Conservation (phyloP, 2,329 filamentous ascomycete genomes). For the Tolypocladium nubicola region DNA sequence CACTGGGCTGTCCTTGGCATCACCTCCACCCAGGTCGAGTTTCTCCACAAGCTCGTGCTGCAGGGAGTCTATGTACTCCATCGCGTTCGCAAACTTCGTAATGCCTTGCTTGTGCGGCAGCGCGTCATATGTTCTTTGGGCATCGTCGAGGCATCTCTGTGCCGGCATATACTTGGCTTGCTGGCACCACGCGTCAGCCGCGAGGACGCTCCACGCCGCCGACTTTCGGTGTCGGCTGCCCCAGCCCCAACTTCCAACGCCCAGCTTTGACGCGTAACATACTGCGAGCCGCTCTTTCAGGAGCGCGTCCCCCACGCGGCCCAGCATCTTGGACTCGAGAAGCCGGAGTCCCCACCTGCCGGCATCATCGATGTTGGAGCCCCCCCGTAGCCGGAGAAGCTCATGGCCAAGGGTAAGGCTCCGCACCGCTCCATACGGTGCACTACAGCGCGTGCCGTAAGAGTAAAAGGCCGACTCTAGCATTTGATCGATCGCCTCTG, state of each 20-base stretch:
- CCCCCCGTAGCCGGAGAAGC: conserved; percentile 69
- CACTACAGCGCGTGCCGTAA: conserved; percentile 74
- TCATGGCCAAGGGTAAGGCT: conserved; percentile 69
- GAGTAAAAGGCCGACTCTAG: conserved; percentile 88
- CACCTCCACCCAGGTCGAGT: conserved; percentile 26
- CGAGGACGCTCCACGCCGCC: conserved; percentile 77
- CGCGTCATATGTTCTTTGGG: conserved; percentile 42
- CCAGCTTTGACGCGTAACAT: conserved; percentile 68
- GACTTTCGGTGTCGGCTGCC: conserved; percentile 73
- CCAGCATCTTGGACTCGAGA: conserved; percentile 68
- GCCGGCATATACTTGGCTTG: conserved; percentile 70
- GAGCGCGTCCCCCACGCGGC: conserved; percentile 67
- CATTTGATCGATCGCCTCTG: conserved; percentile 76
- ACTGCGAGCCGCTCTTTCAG: conserved; percentile 77
- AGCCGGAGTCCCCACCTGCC: conserved; percentile 74
- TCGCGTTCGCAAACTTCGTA: conserved; percentile 37
- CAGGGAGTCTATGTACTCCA: conserved; percentile 40
- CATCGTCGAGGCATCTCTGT: conserved; percentile 65
- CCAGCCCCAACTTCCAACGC: conserved; percentile 54
- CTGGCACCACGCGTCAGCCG: conserved; percentile 73
- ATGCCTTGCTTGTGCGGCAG: conserved; percentile 41
- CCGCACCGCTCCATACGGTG: conserved; percentile 70
- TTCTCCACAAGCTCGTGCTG: conserved; percentile 38
- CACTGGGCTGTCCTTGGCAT: conserved; percentile 24
- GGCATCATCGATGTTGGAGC: conserved; percentile 73